Conservation (phyloP, 2,329 filamentous ascomycete species). For the Aspergillus spinulosporus region DNA sequence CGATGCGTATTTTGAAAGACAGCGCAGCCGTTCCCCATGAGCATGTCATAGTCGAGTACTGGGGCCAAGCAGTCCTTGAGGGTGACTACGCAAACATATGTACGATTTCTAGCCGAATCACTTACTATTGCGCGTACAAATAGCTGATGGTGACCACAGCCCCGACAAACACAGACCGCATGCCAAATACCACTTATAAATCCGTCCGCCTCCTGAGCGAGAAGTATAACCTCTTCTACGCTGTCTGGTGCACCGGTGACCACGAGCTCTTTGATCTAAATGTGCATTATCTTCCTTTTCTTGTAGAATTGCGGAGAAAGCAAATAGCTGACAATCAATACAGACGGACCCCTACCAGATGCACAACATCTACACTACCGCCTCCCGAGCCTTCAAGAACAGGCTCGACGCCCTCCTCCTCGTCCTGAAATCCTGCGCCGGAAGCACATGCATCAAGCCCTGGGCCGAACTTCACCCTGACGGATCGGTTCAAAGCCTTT, state of each 20-base stretch:
- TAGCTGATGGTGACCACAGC: not conserved
- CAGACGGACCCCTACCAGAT: slow-evolving; percentile 41
- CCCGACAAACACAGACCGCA: not conserved
- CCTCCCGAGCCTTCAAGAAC: slow-evolving; percentile 21
- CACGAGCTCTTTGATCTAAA: slow-evolving; percentile 44
- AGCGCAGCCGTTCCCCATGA: slow-evolving; percentile 39
- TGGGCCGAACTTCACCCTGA: slow-evolving; percentile 39
- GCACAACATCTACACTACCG: slow-evolving; percentile 32
- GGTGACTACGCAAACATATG: slow-evolving; percentile 27
- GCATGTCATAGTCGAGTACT: slow-evolving; percentile 59
- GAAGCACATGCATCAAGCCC: slow-evolving; percentile 35
- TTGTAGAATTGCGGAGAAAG: no score
- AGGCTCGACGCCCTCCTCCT: slow-evolving; percentile 41
- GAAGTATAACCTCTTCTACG: slow-evolving; percentile 43
- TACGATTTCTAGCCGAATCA: slow-evolving; percentile 12
- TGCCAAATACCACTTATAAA: slow-evolving; percentile 44
- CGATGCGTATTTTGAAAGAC: slow-evolving; percentile 39
- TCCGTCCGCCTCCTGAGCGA: slow-evolving; percentile 38
- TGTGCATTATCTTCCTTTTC: slow-evolving; percentile 25
- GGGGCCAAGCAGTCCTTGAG: slow-evolving; percentile 44
- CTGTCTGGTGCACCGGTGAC: slow-evolving; percentile 44
- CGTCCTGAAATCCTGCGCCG: slow-evolving; percentile 43
- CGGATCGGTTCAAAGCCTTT: slow-evolving; percentile 30
- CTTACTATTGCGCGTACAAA: no score
- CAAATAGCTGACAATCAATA: not conserved